Conservation (phyloP, 106 monocot species). For the Amphibolis antarctica region DNA sequence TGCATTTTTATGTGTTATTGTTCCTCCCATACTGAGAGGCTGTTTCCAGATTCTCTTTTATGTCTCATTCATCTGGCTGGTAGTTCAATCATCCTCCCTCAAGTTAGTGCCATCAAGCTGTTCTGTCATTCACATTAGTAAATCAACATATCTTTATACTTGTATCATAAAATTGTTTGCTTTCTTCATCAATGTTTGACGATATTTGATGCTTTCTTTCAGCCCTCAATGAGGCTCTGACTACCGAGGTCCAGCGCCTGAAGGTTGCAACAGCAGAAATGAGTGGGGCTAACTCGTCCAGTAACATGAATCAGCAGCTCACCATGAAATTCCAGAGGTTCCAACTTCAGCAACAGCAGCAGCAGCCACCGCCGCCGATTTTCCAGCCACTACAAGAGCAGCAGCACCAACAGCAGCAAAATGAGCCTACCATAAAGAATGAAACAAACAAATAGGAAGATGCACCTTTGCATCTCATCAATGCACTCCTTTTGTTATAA, state of each 20-base stretch:
- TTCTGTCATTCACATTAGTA: too few relatives aligned
- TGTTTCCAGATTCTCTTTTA: too few relatives aligned
- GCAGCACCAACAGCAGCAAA: constrained; percentile 27
- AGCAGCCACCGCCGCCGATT: constrained; percentile 4
- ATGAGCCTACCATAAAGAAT: not conserved
- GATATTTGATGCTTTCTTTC: not conserved
- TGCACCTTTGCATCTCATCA: too few relatives aligned
- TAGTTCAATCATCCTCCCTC: too few relatives aligned
- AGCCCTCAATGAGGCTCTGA: constrained; percentile 67
- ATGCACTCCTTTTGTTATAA: too few relatives aligned
- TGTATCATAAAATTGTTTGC: too few relatives aligned
- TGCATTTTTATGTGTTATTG: too few relatives aligned
- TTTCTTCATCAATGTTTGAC: too few relatives aligned
- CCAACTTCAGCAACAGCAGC: constrained; percentile 36
- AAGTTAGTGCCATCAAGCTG: too few relatives aligned
- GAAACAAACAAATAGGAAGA: not conserved
- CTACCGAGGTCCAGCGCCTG: constrained; percentile 59
- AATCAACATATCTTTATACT: too few relatives aligned
- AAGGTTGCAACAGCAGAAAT: constrained; percentile 53
- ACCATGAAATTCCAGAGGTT: constrained; percentile 41
- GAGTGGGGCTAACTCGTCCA: constrained; percentile 21
- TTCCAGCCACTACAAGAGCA: constrained; percentile 33
- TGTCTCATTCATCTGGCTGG: too few relatives aligned
- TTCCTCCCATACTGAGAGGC: too few relatives aligned
- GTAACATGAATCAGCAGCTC: constrained; percentile 48